Conservation (phyloP, 169 alveolate species). For the Perkinsus marinus region DNA sequence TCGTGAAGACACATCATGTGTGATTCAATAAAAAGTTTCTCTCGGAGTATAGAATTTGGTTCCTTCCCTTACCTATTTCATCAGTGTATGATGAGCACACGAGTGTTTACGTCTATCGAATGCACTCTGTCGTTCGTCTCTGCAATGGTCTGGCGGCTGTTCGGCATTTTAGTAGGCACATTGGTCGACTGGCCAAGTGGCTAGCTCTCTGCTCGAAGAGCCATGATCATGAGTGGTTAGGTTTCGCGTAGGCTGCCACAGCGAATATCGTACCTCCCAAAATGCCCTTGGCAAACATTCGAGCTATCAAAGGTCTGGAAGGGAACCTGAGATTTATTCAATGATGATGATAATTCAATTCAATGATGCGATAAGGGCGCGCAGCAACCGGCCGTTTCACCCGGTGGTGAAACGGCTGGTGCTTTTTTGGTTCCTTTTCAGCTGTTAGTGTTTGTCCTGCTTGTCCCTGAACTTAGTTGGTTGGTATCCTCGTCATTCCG, state of each 20-base stretch:
- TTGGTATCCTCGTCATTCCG: not conserved
- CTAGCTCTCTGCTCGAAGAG: not conserved
- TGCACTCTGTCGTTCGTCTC: not conserved
- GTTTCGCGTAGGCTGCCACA: not conserved
- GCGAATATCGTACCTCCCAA: not conserved
- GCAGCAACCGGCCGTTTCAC: not conserved
- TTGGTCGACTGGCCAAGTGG: not conserved
- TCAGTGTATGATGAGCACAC: not conserved
- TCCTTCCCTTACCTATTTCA: not conserved
- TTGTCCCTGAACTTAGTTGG: no score
- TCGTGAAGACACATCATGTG: not conserved
- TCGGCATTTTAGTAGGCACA: not conserved
- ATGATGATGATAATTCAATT: not conserved
- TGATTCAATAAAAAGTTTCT: not conserved
- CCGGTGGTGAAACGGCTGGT: no score
- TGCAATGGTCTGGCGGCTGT: not conserved
- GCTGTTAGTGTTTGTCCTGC: no score
- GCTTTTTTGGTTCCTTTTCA: no score
- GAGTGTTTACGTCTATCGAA: not conserved
- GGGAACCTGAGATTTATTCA: not conserved
- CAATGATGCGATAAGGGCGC: not conserved
- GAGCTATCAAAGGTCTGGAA: not conserved
- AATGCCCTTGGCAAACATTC: not conserved
- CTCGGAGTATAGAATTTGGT: no score
- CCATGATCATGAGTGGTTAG: not conserved